Base-by-base conservation (phyloP, 352 stramenopile species). In the Sclerospora graminicola region DNA sequence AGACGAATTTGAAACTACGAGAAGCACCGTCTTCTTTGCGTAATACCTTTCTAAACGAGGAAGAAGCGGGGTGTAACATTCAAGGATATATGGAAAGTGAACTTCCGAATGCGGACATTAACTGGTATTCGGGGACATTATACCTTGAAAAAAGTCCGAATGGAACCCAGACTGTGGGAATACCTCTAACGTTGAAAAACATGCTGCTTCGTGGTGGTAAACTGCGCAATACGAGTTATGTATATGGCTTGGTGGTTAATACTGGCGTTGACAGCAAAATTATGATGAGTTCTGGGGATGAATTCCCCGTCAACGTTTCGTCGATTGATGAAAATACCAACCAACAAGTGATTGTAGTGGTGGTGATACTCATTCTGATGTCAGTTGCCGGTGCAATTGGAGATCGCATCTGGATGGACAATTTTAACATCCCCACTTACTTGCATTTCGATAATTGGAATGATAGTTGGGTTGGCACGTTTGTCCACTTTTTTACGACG, bases 231-330 rank as follows among this genome's bases (percentile, higher is more conserved):
- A 97, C 89, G 6, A 82, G 82, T 20, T 93, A 45, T 27, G 72
- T 84, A 4, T 91, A 91, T 24, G 92, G 89, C 0, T 48, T 98
- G 5, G 94, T 97, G 4, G 66, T 97, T 8, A 97, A 98, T 57
- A 96, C 88, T 5, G 89, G 89, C 18, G 62, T 93, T 21, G 89
- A 97, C 43, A 75, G 69, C 5, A 96, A 96, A 57, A 93, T 97
- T 40, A 93, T 94, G 72, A 88, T 89, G 80, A 95, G 76, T 48
- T 87, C 79, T 2, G 76, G 73, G 2, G 71, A 90, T 33, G 79
- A 85, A 33, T 87, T 87, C 44, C 69, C 79, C 1, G 62, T 89
- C 1, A 93, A 93, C 50, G n/a, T 85, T 10, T 86, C 69, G 8
- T 86, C 76, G 6, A 89, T 93, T 47, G 75, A 89, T 33, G 79